Percentiles rank a stretch among this genome's conserved stretches.
These are phyloP conservation scores for Exophiala sp. DNA, from an alignment of 2,329 filamentous ascomycete species.

Conservation along the genomic window DNA sequence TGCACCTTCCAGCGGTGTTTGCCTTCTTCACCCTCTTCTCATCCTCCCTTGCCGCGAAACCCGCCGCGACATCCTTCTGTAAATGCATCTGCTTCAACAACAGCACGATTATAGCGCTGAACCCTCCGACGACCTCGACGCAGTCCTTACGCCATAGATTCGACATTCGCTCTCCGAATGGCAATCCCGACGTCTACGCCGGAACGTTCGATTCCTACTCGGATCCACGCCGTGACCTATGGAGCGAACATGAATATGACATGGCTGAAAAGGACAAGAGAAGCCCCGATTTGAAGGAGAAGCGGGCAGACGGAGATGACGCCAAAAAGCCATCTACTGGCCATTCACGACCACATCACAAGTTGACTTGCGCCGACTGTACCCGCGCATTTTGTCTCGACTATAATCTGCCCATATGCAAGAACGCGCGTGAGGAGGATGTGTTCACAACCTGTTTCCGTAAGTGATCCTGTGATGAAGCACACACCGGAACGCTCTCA, in stretches of 20 bases:
- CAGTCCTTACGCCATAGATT: conserved; percentile 9
- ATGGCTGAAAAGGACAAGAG: neutral
- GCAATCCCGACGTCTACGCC: neutral
- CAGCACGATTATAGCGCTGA: conserved; percentile 61
- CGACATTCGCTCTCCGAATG: conserved; percentile 14
- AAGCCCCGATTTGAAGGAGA: neutral
- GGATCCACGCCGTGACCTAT: neutral
- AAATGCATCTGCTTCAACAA: conserved; percentile 66
- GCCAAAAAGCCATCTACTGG: neutral
- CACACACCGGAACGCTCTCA: too few relatives aligned
- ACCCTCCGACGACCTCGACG: conserved; percentile 36
- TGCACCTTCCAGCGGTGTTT: neutral
- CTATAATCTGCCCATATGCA: conserved; percentile 56
- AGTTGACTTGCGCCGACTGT: conserved; percentile 58
- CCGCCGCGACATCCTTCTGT: conserved; percentile 59
- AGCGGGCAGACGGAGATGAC: conserved; percentile 6
- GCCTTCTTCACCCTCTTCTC: conserved; percentile 11
- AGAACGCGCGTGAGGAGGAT: conserved; percentile 57
- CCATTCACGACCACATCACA: conserved; percentile 34
- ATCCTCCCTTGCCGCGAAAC: conserved; percentile 12
- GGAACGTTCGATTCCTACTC: neutral
- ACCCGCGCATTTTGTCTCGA: conserved; percentile 61
- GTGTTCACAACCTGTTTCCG: conserved; percentile 62
- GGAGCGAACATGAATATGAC: neutral
- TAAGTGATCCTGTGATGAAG: too few relatives aligned